Conservation (phyloP, 2,329 filamentous ascomycete genomes). For the Venturia aucupariae region DNA sequence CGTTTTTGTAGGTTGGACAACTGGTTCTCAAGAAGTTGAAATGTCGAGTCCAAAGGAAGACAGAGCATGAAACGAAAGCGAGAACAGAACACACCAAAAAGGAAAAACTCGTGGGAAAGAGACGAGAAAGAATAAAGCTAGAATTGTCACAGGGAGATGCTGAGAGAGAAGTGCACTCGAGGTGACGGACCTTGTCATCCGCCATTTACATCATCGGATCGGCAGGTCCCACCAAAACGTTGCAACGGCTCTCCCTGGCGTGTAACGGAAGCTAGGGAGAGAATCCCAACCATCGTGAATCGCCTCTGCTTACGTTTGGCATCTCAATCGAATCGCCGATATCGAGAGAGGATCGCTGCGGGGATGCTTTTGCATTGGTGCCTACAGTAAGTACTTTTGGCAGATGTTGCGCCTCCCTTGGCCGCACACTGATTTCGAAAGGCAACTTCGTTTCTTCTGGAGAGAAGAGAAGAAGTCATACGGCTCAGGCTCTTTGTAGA, state of each 20-base stretch:
- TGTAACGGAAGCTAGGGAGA: background rate
- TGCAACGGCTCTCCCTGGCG: background rate
- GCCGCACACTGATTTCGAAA: too few species aligned
- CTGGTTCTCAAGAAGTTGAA: background rate
- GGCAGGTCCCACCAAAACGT: constrained; percentile 1
- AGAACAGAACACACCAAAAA: background rate
- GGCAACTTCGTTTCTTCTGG: background rate
- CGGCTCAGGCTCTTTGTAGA: background rate
- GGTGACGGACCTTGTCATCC: background rate
- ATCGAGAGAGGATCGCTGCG: background rate
- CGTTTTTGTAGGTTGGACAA: background rate
- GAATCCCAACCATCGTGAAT: background rate
- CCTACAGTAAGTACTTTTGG: too few species aligned
- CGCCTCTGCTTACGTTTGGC: background rate
- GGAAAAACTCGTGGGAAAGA: background rate
- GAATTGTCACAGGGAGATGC: background rate
- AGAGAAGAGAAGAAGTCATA: background rate
- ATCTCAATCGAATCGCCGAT: background rate
- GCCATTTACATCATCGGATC: constrained; percentile 3
- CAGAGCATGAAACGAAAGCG: background rate
- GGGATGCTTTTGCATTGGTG: too few species aligned
- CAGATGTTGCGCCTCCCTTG: too few species aligned
- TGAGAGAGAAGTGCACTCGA: background rate
- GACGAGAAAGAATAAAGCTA: background rate
- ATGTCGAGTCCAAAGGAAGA: background rate